Evolutionary conservation across 2,329 filamentous ascomycete genomes (phyloP).

Genomic region (Claviceps humidiphila): DNA sequence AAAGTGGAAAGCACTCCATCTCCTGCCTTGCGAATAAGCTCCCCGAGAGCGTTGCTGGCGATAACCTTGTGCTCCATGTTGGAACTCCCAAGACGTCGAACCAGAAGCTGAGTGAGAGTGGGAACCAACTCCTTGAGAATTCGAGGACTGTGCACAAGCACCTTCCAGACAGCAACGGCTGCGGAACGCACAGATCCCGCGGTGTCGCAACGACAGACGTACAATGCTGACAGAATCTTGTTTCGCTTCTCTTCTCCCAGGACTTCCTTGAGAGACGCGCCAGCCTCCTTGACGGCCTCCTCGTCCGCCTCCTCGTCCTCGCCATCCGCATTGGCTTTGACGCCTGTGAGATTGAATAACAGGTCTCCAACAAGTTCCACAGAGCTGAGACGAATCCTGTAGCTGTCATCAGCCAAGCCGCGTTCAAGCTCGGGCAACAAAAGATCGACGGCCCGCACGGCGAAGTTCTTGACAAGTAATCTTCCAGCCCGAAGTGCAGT

Average conservation of each 20-base stretch:
- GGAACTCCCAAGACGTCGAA: constrained; percentile 81
- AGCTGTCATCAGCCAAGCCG: constrained; percentile 91
- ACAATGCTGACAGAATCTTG: constrained; percentile 91
- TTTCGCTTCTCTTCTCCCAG: constrained; percentile 94
- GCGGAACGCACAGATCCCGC: constrained; percentile 80
- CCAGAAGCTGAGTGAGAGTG: constrained; percentile 87
- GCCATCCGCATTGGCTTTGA: constrained; percentile 67
- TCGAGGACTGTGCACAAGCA: constrained; percentile 78
- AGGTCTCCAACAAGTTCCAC: constrained; percentile 95
- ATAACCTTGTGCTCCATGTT: constrained; percentile 99
- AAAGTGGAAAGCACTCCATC: constrained; percentile 82
- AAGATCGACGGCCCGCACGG: constrained; percentile 84
- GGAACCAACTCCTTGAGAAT: constrained; percentile 93
- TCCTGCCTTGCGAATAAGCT: constrained; percentile 92
- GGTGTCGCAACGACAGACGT: constrained; percentile 95
- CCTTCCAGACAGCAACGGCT: constrained; percentile 92
- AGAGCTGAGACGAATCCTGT: constrained; percentile 94
- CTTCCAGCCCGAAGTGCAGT: constrained; percentile 90
- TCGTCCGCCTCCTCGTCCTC: constrained; percentile 57
- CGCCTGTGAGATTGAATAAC: constrained; percentile 93
- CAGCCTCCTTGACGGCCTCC: constrained; percentile 67
- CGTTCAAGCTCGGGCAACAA: constrained; percentile 89
- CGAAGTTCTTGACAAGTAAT: constrained; percentile 95
- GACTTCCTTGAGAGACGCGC: constrained; percentile 83
- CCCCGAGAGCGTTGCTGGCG: constrained; percentile 89